Percentiles rank a stretch among this genome's conserved stretches.
These are phyloP conservation scores for Trifolium dubium DNA, from an alignment of 306 rosid species.

Conservation along the genomic window DNA sequence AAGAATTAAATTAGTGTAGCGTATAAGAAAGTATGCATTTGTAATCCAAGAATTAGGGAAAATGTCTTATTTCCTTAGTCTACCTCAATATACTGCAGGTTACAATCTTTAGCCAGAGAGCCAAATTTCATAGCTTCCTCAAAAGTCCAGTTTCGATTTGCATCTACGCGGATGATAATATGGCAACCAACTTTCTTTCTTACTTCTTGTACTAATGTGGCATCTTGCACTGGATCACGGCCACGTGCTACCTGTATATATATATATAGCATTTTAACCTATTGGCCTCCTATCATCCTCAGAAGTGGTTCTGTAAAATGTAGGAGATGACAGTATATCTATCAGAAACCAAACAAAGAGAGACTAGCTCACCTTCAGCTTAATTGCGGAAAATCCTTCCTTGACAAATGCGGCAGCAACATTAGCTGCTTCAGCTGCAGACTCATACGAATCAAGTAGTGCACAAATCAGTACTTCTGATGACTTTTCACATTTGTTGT, in stretches of 20 bases:
- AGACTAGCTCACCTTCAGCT: constrained; percentile 68
- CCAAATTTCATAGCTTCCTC: constrained; percentile 86
- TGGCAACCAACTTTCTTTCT: constrained; percentile 77
- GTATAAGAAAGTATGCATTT: not conserved
- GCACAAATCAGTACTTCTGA: constrained; percentile 75
- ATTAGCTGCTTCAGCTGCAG: constrained; percentile 77
- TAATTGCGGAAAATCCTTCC: constrained; percentile 89
- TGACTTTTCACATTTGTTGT: constrained; percentile 41
- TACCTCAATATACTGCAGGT: constrained; percentile 92
- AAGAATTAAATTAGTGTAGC: not conserved
- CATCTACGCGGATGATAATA: constrained; percentile 82
- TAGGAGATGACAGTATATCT: constrained; percentile 27
- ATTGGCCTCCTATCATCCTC: constrained; percentile 30
- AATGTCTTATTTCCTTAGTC: constrained; percentile 24
- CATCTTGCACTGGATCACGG: constrained; percentile 72
- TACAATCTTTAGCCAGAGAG: constrained; percentile 74
- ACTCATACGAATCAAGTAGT: constrained; percentile 69
- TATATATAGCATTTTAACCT: constrained; percentile 28
- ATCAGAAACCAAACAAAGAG: constrained; percentile 27
- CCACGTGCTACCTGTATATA: constrained; percentile 72
- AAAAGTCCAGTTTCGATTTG: constrained; percentile 86
- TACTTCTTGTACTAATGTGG: constrained; percentile 70
- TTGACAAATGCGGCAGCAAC: constrained; percentile 65
- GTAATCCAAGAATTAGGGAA: constrained; percentile 8
- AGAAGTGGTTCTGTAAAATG: constrained; percentile 31